Evolutionary conservation across 164 flowering plant species (phyloP).

Genomic region (Brasenia schreberi): DNA sequence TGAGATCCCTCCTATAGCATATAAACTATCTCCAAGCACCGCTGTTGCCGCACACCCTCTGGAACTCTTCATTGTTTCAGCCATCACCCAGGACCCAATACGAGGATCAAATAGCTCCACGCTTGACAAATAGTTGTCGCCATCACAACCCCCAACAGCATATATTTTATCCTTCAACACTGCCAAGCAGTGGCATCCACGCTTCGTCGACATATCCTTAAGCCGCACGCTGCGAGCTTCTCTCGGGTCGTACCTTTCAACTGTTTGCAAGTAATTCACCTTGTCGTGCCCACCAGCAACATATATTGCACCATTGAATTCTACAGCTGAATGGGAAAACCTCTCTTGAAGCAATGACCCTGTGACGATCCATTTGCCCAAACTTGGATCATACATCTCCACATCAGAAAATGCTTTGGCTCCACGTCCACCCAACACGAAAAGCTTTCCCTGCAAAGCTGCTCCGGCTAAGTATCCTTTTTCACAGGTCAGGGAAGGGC

Average conservation of each 20-base stretch:
- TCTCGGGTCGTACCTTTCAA: not conserved
- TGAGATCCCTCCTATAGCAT: not conserved
- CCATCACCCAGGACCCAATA: not conserved
- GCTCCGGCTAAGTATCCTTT: slow-evolving; percentile 74
- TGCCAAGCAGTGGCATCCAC: not conserved
- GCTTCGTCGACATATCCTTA: not conserved
- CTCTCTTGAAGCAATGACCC: slow-evolving; percentile 66
- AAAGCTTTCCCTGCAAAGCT: slow-evolving; percentile 39
- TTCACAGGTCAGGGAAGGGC: slow-evolving; percentile 35
- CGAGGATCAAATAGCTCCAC: slow-evolving; percentile 1
- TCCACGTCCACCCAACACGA: slow-evolving; percentile 86
- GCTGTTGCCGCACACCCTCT: not conserved
- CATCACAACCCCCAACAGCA: not conserved
- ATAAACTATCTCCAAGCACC: not conserved
- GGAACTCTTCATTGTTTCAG: not conserved
- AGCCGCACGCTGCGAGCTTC: not conserved
- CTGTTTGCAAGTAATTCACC: not conserved
- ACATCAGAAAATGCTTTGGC: slow-evolving; percentile 48
- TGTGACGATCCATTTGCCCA: slow-evolving; percentile 59
- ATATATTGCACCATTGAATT: too few species aligned
- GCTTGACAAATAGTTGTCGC: not conserved
- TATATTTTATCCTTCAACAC: not conserved
- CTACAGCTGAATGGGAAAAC: too few species aligned
- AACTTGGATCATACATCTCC: slow-evolving; percentile 65
- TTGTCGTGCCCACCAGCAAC: too few species aligned